phyloP scores from a whole-genome alignment of 257 asterid species.

The Solanum peruvianum region DNA sequence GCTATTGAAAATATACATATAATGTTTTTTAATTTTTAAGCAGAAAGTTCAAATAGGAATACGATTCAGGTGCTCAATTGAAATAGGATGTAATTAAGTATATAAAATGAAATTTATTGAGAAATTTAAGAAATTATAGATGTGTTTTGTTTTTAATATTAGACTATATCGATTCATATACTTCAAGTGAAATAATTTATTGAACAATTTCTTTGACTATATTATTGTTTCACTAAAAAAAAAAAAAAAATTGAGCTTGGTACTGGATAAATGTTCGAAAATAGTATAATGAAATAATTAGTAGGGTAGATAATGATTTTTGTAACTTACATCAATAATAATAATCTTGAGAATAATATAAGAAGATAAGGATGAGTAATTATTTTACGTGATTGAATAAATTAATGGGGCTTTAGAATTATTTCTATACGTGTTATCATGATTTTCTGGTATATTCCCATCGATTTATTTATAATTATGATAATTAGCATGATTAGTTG shows the following conservation, averaged over 20 bases:
- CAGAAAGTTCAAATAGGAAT: neutral
- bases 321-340: neutral
- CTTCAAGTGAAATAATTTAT: neutral
- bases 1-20: neutral
- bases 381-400: neutral
- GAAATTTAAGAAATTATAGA: accelerated
- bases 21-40: neutral
- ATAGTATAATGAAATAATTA: neutral
- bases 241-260: neutral
- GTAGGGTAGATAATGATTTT: neutral
- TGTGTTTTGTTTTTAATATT: neutral
- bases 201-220: neutral
- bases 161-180: neutral
- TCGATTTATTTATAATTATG: neutral
- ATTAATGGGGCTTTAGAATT: neutral
- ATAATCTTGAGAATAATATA: neutral
- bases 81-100: accelerated
- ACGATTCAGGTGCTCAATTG: neutral
- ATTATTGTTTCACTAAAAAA: neutral
- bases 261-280: neutral
- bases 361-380: neutral
- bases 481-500: neutral
- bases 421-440: neutral
- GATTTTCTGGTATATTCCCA: neutral
- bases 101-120: neutral